Percentiles rank a stretch among this genome's conserved stretches.
These are phyloP conservation scores for Colletotrichum plurivorum DNA, from an alignment of 2,329 filamentous ascomycete genomes.

Conservation along the genomic window DNA sequence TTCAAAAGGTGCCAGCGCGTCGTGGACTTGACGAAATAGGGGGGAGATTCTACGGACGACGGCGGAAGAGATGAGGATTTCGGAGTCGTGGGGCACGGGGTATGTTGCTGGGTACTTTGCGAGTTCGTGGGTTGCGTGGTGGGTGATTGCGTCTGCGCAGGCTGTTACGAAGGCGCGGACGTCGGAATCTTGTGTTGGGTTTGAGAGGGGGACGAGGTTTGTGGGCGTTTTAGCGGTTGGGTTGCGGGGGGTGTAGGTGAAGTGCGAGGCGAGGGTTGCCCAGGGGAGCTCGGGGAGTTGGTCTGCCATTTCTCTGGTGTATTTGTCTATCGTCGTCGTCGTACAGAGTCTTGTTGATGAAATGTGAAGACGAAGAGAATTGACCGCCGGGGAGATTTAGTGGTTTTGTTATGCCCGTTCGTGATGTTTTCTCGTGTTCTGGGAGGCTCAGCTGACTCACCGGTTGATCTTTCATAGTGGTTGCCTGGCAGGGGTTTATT, in stretches of 20 bases:
- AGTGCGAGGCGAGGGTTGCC: slow-evolving; percentile 29
- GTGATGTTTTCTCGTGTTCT: too few relatives aligned
- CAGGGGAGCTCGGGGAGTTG: slow-evolving; percentile 41
- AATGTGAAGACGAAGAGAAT: neutral
- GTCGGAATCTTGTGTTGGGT: slow-evolving; percentile 31
- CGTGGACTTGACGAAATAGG: neutral
- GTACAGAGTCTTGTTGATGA: neutral
- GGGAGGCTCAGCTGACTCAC: too few relatives aligned
- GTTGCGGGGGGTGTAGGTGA: slow-evolving; percentile 24
- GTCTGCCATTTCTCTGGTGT: slow-evolving; percentile 39
- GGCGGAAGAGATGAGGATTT: neutral
- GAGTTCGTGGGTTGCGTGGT: neutral
- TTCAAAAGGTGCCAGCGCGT: neutral
- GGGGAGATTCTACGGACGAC: neutral
- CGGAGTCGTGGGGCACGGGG: neutral
- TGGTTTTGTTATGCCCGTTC: too few relatives aligned
- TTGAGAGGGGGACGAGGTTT: slow-evolving; percentile 31
- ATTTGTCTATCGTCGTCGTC: neutral
- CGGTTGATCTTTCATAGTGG: too few relatives aligned
- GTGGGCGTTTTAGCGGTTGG: slow-evolving; percentile 9
- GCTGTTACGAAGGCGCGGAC: slow-evolving; percentile 38
- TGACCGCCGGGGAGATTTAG: too few relatives aligned
- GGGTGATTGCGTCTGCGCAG: slow-evolving; percentile 23
- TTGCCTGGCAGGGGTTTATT: too few relatives aligned
- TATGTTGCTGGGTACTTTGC: neutral